Percentiles rank a stretch among this genome's conserved stretches.
Evolutionary conservation across 139 green algal species (phyloP).

Genomic region (Parachlorella kessleri): DNA sequence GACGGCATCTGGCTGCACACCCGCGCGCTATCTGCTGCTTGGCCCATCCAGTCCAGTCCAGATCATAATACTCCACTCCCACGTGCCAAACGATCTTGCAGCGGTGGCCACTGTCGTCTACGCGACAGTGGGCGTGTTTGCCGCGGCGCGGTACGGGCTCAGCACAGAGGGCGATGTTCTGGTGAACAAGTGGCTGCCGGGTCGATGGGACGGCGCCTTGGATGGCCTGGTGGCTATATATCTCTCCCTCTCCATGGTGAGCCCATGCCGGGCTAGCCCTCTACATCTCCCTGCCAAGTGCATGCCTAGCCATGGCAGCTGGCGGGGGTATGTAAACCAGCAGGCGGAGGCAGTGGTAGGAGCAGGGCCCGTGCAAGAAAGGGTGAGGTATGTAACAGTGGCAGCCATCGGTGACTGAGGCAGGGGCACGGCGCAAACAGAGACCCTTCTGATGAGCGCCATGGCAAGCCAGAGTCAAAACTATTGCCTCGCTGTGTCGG

Average conservation of each 20-base stretch:
- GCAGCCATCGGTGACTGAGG: not conserved
- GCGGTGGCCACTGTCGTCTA: constrained; percentile 38
- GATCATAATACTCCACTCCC: too few species aligned
- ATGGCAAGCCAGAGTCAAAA: too few species aligned
- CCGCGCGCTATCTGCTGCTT: too few species aligned
- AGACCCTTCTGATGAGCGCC: too few species aligned
- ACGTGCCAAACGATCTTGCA: too few species aligned
- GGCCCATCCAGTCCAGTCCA: too few species aligned
- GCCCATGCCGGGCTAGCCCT: too few species aligned
- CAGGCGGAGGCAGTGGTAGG: not conserved
- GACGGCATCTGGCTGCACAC: too few species aligned
- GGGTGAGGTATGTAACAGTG: not conserved
- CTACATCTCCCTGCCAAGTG: too few species aligned
- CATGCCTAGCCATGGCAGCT: too few species aligned
- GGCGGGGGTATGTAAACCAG: not conserved
- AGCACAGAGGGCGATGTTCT: constrained; percentile 51
- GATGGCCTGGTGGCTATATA: constrained; percentile 41
- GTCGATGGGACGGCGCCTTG: constrained; percentile 34
- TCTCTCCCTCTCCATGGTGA: constrained; percentile 46
- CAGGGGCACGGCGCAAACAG: constrained; percentile 33
- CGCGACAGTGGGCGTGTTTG: constrained; percentile 52
- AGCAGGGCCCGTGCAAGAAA: not conserved
- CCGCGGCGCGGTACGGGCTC: constrained; percentile 48
- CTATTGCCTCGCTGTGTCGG: too few species aligned
- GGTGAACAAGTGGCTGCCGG: constrained; percentile 55